Conservation (phyloP, 1,139 yeast genomes). For the Pichia inconspicua region DNA sequence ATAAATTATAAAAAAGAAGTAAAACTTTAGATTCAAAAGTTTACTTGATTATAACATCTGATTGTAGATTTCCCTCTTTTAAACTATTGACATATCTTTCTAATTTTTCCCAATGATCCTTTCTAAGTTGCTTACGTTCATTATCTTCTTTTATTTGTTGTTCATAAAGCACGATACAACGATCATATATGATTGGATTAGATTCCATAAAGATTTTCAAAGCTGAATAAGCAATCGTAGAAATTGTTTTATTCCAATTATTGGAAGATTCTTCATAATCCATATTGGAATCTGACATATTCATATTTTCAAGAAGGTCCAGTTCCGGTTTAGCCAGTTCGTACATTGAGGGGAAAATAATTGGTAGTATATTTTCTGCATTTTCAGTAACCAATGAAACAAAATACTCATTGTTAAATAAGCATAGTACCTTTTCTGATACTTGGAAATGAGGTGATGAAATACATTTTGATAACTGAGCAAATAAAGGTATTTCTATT, state of each 20-base stretch:
- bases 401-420: constrained; percentile 93
- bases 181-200: constrained; percentile 84
- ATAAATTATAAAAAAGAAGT: background rate
- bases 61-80: constrained; percentile 24
- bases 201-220: constrained; percentile 90
- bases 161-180: constrained; percentile 80
- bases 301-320: constrained; percentile 35
- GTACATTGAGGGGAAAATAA: constrained; percentile 82
- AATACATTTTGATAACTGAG: constrained; percentile 89
- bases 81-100: constrained; percentile 50
- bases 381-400: constrained; percentile 80
- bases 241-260: constrained; percentile 86
- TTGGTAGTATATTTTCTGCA: constrained; percentile 88
- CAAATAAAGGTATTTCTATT: constrained; percentile 88
- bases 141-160: constrained; percentile 63
- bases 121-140: constrained; percentile 52
- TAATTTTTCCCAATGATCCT: constrained; percentile 68
- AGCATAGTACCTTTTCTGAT: constrained; percentile 87
- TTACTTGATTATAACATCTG: constrained; percentile 24
- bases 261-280: constrained; percentile 27
- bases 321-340: constrained; percentile 50
- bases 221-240: constrained; percentile 84
- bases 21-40: background rate
- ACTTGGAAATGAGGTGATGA: constrained; percentile 96
- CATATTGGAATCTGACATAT: constrained; percentile 17